A percentile compares a stretch with the other conserved stretches of the same genome.
Conservation (phyloP, 1,139 yeast genomes). For the Candida pseudoviswanathii region DNA sequence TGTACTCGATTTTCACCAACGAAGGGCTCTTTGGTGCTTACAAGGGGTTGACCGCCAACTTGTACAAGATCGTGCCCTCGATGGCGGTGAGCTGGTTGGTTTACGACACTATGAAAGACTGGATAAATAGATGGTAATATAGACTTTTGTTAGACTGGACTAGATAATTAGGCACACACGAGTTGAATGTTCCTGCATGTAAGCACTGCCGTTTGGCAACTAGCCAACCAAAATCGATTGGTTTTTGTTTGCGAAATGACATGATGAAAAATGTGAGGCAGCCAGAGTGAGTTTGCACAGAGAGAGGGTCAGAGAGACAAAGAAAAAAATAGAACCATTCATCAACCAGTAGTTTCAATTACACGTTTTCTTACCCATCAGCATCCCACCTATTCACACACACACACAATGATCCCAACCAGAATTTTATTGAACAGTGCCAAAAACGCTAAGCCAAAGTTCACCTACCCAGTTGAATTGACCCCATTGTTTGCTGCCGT, state of each 20-base stretch:
- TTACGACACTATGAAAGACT: conserved; percentile 66
- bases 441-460: conserved; percentile 24
- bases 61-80: conserved; percentile 88
- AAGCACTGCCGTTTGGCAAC: conserved; percentile 3
- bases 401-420: conserved; percentile 53
- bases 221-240: conserved; percentile 20
- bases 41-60: conserved; percentile 85
- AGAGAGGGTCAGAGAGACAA: background rate
- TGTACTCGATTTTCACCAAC: conserved; percentile 60
- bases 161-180: background rate
- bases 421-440: conserved; percentile 54
- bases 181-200: conserved; percentile 13
- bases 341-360: background rate
- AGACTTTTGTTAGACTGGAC: conserved; percentile 1
- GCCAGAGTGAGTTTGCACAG: no score
- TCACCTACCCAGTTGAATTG: conserved; percentile 67
- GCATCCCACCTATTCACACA: background rate
- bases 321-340: conserved; percentile 6
- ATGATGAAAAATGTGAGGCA: conserved; percentile 4
- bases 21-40: conserved; percentile 86
- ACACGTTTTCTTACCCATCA: background rate
- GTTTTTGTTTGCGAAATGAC: conserved; percentile 2
- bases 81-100: conserved; percentile 96
- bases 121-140: conserved; percentile 34
- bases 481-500: conserved; percentile 67